Conservation (phyloP, 2,329 filamentous ascomycete genomes). For the Microsporum canis region DNA sequence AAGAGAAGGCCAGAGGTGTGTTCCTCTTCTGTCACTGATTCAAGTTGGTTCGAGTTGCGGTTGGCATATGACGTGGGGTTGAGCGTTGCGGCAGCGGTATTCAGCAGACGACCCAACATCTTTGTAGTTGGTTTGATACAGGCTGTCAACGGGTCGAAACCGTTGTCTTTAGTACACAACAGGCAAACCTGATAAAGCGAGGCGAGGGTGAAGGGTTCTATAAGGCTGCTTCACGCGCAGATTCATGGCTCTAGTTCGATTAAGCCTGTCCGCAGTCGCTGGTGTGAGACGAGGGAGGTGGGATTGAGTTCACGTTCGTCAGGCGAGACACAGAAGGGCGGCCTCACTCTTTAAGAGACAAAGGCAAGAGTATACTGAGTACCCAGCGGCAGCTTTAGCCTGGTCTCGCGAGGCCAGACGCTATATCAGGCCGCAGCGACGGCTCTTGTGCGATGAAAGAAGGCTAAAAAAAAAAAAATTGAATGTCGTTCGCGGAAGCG, state of each 20-base stretch:
- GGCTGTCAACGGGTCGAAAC: background rate
- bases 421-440: background rate
- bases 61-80: slow-evolving; percentile 31
- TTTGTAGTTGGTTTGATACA: background rate
- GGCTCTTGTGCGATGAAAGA: background rate
- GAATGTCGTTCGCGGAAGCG: background rate
- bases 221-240: background rate
- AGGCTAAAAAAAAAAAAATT: background rate
- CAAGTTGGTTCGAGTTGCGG: slow-evolving; percentile 30
- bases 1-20: slow-evolving; percentile 40
- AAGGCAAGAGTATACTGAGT: background rate
- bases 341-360: background rate
- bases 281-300: background rate
- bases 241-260: background rate
- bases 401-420: background rate
- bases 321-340: background rate
- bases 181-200: background rate
- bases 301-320: background rate
- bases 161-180: background rate
- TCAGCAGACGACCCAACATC: slow-evolving; percentile 36
- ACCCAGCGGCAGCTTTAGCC: background rate
- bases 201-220: background rate
- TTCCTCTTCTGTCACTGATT: slow-evolving; percentile 40
- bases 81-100: slow-evolving; percentile 34
- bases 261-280: background rate